Base-by-base conservation (phyloP, 1,139 yeast species). In the Hanseniaspora uvarum region DNA sequence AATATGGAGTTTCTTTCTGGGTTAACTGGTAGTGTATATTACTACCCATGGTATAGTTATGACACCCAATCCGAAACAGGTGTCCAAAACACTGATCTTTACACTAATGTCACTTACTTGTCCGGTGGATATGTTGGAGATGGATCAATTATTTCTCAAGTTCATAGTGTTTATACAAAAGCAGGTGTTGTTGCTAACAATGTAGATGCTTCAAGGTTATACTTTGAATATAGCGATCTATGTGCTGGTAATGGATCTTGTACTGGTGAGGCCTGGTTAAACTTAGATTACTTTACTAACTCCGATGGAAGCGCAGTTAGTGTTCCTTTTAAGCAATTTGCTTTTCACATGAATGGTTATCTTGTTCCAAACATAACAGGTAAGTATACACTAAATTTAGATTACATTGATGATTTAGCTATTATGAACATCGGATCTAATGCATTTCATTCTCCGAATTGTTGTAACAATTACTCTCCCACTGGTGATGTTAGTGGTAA, bases 401-500 rank as follows among this genome's bases (percentile, higher is more conserved):
- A 50, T 16, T 57, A 51, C 37, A 55, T 57, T 47, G 59, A 58
- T 43, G 58, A 58, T 77, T 76, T 92, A 68, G 99, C 98, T 60
- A 85, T 98, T 75, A 86, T 92, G 60, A 92, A 92, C 68, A 96
- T 94, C 72, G 98, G 99, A 68, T 88, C 96, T 30, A 98, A 98
- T 72, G 83, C 95, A 71, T 33, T 21, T 34, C 14, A 30, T 36
- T 5, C 28, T 26, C 8, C 28, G 8, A 26, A 8, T 26, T 26
- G 8, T 26, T 26, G 28, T 26, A 26, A 26, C 28, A 26, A 26
- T 8, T 26, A 26, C 8, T 26, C 8, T 26, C 8, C 28, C 8
- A 26, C 28, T 26, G 28, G 8, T 6, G 8, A 26, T 26, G 8
- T 26, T 26, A 26, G 28, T 26, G 8, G 28, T 6, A 26, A 26